phyloP scores from a whole-genome alignment of 2,329 filamentous ascomycete genomes.

The Neophaeococcomyces mojaviensis region DNA sequence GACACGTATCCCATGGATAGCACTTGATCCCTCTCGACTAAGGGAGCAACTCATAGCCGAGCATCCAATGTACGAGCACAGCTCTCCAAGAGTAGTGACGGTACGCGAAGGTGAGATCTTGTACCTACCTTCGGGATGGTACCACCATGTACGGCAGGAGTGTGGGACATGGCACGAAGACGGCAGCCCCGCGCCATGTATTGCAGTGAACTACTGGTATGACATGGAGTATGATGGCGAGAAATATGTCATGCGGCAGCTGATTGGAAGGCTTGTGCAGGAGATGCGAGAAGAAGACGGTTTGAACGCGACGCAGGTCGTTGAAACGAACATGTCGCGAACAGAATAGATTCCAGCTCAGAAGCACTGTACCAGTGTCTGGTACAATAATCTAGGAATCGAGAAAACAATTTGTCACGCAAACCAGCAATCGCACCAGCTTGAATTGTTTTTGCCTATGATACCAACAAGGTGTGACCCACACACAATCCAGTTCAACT shows the following conservation, averaged over 20 bases:
- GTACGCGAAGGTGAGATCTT: slow-evolving; percentile 20
- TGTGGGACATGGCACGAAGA: slow-evolving; percentile 18
- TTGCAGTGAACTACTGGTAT: slow-evolving; percentile 24
- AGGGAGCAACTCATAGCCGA: not conserved
- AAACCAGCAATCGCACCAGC: too few species aligned
- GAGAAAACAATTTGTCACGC: too few species aligned
- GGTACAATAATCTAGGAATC: too few species aligned
- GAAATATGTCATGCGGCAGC: slow-evolving; percentile 36
- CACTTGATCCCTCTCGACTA: slow-evolving; percentile 15
- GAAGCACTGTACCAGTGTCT: too few species aligned
- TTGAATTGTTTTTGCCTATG: too few species aligned
- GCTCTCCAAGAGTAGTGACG: slow-evolving; percentile 16
- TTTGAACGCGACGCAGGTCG: too few species aligned
- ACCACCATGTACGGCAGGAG: slow-evolving; percentile 22
- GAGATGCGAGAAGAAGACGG: slow-evolving; percentile 3
- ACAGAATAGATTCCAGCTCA: too few species aligned
- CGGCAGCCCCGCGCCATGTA: slow-evolving; percentile 17
- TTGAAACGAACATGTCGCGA: too few species aligned
- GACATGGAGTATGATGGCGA: slow-evolving; percentile 32
- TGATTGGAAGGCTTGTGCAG: slow-evolving; percentile 26
- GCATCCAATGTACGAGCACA: slow-evolving; percentile 16
- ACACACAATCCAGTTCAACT: too few species aligned
- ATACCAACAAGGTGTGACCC: too few species aligned
- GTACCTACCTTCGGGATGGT: slow-evolving; percentile 22
- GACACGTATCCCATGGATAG: slow-evolving; percentile 20